A percentile compares a stretch with the other conserved stretches of the same genome.
These are phyloP conservation scores for Fistulina hepatica DNA, from an alignment of 1,284 basidiomycete species.

Conservation along the genomic window DNA sequence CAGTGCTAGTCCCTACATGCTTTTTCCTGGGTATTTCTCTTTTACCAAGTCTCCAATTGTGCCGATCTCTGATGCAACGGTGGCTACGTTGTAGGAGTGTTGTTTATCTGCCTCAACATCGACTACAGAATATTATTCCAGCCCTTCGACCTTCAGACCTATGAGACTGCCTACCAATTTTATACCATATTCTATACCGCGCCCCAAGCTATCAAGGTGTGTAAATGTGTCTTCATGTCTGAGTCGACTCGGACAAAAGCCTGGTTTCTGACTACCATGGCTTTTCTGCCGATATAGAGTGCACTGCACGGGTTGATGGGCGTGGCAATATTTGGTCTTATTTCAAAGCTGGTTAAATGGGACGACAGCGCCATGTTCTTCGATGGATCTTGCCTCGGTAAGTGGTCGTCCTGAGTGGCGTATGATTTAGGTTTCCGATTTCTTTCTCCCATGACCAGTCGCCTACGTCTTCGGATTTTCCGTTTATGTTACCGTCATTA, in stretches of 20 bases:
- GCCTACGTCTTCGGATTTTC: conserved; percentile 65
- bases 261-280: background rate
- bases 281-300: conserved; percentile 36
- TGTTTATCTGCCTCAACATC: conserved; percentile 81
- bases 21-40: conserved; percentile 66
- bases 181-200: conserved; percentile 87
- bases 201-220: conserved; percentile 81
- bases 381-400: conserved; percentile 77
- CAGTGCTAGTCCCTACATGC: conserved; percentile 69
- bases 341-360: conserved; percentile 76
- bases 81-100: conserved; percentile 43
- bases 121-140: conserved; percentile 72
- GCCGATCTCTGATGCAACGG: too few relatives aligned
- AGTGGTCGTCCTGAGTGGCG: conserved; percentile 15
- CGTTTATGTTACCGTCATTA: conserved; percentile 71
- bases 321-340: conserved; percentile 59
- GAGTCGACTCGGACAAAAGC: background rate
- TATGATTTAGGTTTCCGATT: conserved; percentile 9
- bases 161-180: conserved; percentile 73
- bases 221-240: conserved; percentile 7
- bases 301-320: conserved; percentile 75
- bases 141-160: conserved; percentile 40
- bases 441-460: conserved; percentile 30
- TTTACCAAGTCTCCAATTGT: background rate
- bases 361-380: conserved; percentile 88